phyloP scores from a whole-genome alignment of 371 early-diverging fungal genomes.

The Conidiobolus incongruus region DNA sequence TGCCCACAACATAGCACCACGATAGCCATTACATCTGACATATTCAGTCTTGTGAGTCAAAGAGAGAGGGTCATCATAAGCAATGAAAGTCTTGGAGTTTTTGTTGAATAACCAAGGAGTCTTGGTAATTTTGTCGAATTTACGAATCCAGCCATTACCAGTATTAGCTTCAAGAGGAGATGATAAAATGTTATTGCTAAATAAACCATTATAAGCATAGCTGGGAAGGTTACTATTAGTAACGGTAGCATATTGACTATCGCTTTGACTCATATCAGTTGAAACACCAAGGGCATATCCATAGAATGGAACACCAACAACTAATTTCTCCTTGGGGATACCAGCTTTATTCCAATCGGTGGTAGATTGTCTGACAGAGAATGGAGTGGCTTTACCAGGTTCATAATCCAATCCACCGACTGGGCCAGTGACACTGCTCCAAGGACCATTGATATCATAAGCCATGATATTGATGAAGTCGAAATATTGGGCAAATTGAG shows the following conservation, averaged over 20 bases:
- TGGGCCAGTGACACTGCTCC: constrained; percentile 26
- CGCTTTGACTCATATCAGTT: constrained; percentile 6
- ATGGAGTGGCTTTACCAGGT: constrained; percentile 18
- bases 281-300: too few species aligned
- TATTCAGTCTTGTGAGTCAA: constrained; percentile 10
- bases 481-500: constrained; percentile 24
- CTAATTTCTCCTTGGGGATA: constrained; percentile 25
- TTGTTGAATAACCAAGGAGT: constrained; percentile 48
- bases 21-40: constrained; percentile 22
- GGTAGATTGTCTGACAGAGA: constrained; percentile 12
- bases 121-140: constrained; percentile 29
- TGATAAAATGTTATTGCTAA: constrained; percentile 9
- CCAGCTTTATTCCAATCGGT: constrained; percentile 26
- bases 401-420: constrained; percentile 7
- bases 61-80: constrained; percentile 36
- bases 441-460: constrained; percentile 19
- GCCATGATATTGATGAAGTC: too few species aligned
- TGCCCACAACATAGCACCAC: constrained; percentile 40
- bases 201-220: neutral
- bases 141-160: constrained; percentile 16
- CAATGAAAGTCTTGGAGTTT: constrained; percentile 12
- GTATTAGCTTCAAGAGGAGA: constrained; percentile 40
- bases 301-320: constrained; percentile 17
- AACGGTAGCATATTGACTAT: neutral
- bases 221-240: neutral